Conservation (phyloP, 345 rosid genomes). For the Microcos paniculata region DNA sequence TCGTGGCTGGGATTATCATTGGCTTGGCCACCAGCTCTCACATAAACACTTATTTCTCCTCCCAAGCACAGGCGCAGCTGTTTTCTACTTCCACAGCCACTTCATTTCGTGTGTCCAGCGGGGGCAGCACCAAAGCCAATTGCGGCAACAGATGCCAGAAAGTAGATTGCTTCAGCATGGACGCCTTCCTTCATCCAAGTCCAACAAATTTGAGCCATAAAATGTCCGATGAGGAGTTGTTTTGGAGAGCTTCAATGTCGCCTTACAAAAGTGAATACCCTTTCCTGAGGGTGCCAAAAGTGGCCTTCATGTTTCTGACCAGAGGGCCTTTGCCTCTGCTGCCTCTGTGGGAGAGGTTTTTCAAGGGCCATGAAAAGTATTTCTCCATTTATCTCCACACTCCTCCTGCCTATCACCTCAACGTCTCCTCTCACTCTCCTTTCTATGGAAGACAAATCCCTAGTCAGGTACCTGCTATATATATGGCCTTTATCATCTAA, state of each 20-base stretch:
- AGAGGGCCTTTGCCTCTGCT: slow-evolving; percentile 88
- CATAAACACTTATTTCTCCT: slow-evolving; percentile 54
- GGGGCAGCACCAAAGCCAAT: slow-evolving; percentile 14
- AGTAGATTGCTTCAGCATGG: slow-evolving; percentile 48
- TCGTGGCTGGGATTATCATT: slow-evolving; percentile 74
- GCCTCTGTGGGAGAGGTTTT: slow-evolving; percentile 92
- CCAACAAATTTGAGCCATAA: slow-evolving; percentile 54
- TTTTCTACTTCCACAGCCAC: slow-evolving; percentile 36
- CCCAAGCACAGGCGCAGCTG: slow-evolving; percentile 39
- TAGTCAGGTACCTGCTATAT: slow-evolving; percentile 51
- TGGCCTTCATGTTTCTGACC: slow-evolving; percentile 88
- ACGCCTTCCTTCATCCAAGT: slow-evolving; percentile 47
- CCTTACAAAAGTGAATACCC: slow-evolving; percentile 69
- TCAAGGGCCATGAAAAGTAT: slow-evolving; percentile 55
- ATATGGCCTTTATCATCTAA: background rate
- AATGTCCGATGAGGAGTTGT: slow-evolving; percentile 62
- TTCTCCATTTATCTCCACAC: slow-evolving; percentile 73
- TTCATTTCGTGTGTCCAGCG: slow-evolving; percentile 14
- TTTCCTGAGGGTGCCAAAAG: slow-evolving; percentile 59
- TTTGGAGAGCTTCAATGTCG: slow-evolving; percentile 87
- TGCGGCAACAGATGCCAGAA: slow-evolving; percentile 39
- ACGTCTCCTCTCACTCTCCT: slow-evolving; percentile 58
- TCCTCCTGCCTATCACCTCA: slow-evolving; percentile 45
- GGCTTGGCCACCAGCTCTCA: slow-evolving; percentile 75
- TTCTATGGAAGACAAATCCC: slow-evolving; percentile 74